Evolutionary conservation across 2,329 filamentous ascomycete genomes (phyloP), one percentile per base, ranked within the genome.

Genomic region (Akanthomyces muscarius): DNA sequence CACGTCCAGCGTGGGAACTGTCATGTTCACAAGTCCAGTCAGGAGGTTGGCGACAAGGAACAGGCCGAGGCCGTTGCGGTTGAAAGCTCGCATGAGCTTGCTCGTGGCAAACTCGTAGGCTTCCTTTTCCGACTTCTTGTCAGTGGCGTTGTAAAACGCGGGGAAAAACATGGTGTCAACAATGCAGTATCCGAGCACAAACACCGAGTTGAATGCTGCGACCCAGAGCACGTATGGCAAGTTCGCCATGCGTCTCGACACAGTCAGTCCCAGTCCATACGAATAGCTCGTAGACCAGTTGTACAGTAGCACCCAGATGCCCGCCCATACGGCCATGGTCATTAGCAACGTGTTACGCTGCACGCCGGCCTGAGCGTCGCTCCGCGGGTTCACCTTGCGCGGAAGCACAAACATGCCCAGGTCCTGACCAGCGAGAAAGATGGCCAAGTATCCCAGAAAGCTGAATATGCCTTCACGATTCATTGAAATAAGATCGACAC

Each of bases 401-500:
- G 91, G 91, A 44, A 98, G 84, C 64, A 95, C 84, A 65, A 88
- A 85, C 76, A 93, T 87, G 56, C 95, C 95, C 21, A 89, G 85
- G 47, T 90, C 89, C 72, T 96, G 92, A 4, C 95, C 95, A 0
- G 91, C 87, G 45, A 99, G 85, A 75, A 97, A 99, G 64, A 99
- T 97, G 53, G 94, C 90, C 52, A 99, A 83, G 72, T 99, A 99
- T 5, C 95, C 95, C 56, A 91, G 77, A 74, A 98, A 97, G 61
- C 92, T 97, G 75, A 94, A 97, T n/a, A 99, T 83, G 0, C 95
- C 95, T 75, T 99, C 95, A 30, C 94, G 85, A 72, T 99, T 99
- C 81, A 92, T 90, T 2, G 91, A 94, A 6, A 99, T 74, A 16
- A 97, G 79, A 69, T 92, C 86, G 0, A 83, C 86, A 5, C 95